Evolutionary conservation across 148 eudicot species (phyloP), one percentile per base, ranked within the genome.

Genomic region (Persicaria tinctoria): DNA sequence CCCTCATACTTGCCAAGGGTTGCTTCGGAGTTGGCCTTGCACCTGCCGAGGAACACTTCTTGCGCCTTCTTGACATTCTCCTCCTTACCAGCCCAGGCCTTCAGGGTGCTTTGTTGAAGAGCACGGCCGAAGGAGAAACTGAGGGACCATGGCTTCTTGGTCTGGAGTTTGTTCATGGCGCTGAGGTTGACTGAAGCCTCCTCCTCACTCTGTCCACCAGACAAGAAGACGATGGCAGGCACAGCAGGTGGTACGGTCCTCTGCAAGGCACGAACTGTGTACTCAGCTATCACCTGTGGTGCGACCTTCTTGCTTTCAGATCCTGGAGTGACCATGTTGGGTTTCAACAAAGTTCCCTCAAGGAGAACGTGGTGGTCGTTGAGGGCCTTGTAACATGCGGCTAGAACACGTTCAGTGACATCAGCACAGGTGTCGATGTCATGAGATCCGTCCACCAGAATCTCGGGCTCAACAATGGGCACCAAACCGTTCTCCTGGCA

Each of bases 151-250:
- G 98, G 98, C 86, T 91, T 93, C 91, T 93, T 91, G 64, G 79
- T 66, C 83, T 83, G 55, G 10, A 88, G 84, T 75, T 93, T 84
- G 91, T 93, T 93, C 88, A 93, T 93, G 76, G 98, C 98, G 14
- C 91, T 89, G 11, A 93, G 91, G 88, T 93, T 88, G n/a, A 83
- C 53, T 32, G 98, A 91, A 0, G 98, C 98, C 79, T 91, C 85
- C 78, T 93, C 98, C 84, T 93, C 98, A 64, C 98, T 93, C 89
- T 93, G 98, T 0, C 98, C 98, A 74, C 98, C 98, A 0, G 98
- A 93, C 86, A 93, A 83, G 75, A 93, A 93, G 84, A 91, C 95
- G 23, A 93, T 82, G 3, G 93, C 97, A 0, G 98, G 98, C 9
- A 93, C 98, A 4, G 98, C 98, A 32, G 91, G 72, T 0, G 98